Conservation (phyloP, 768 basidiomycete genomes). For the Podaxis sp. region DNA sequence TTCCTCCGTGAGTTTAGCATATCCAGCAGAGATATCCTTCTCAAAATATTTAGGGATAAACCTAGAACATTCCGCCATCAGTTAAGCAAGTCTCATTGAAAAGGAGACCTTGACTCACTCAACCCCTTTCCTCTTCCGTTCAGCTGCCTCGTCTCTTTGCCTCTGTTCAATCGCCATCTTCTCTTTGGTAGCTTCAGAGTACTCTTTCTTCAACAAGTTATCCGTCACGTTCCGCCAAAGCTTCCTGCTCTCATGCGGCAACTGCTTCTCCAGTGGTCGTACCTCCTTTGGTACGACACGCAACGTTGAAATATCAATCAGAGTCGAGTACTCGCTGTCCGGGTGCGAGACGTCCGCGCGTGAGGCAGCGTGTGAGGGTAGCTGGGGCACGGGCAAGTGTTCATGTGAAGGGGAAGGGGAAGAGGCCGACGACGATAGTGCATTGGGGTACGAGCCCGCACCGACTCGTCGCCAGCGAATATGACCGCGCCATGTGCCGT, state of each 20-base stretch:
- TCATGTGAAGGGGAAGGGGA: slow-evolving; percentile 49
- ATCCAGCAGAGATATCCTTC: slow-evolving; percentile 62
- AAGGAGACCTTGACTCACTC: slow-evolving; percentile 54
- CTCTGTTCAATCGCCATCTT: slow-evolving; percentile 92
- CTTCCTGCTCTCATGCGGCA: slow-evolving; percentile 77
- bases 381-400: slow-evolving; percentile 35
- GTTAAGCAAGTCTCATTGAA: neutral
- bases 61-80: slow-evolving; percentile 32
- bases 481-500: slow-evolving; percentile 84
- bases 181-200: slow-evolving; percentile 84
- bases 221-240: slow-evolving; percentile 87
- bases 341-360: slow-evolving; percentile 41
- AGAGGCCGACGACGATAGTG: slow-evolving; percentile 42
- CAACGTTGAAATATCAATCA: slow-evolving; percentile 77
- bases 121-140: slow-evolving; percentile 77
- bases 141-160: slow-evolving; percentile 87
- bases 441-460: slow-evolving; percentile 40
- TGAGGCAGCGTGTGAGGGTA: slow-evolving; percentile 41
- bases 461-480: slow-evolving; percentile 77
- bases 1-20: slow-evolving; percentile 63
- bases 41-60: slow-evolving; percentile 81
- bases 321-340: slow-evolving; percentile 57
- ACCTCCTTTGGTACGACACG: slow-evolving; percentile 80
- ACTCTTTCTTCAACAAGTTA: slow-evolving; percentile 79
- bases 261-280: slow-evolving; percentile 78